Percentiles rank a stretch among this genome's conserved stretches.
Evolutionary conservation across 768 basidiomycete genomes (phyloP).

Genomic region (Boletus rubropictus): DNA sequence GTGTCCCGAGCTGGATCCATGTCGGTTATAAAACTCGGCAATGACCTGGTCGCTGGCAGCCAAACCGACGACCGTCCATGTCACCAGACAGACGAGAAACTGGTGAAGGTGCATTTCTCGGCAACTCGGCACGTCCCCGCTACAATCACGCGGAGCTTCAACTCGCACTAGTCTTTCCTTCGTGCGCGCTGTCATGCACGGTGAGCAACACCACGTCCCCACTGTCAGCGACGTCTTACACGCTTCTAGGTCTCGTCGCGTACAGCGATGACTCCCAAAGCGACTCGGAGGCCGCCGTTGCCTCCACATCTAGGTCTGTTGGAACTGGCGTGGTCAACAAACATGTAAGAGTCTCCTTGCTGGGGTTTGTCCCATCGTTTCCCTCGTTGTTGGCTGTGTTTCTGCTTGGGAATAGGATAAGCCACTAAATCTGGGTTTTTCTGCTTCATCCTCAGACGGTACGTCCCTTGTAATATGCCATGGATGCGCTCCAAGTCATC

Average conservation of each 20-base stretch:
- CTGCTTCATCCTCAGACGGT: slow-evolving; percentile 28
- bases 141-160: slow-evolving; percentile 20
- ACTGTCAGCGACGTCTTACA: slow-evolving; percentile 4
- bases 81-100: slow-evolving; percentile 31
- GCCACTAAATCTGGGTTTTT: slow-evolving; percentile 34
- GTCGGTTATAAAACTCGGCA: slow-evolving; percentile 42
- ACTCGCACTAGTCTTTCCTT: slow-evolving; percentile 5
- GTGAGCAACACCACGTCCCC: slow-evolving; percentile 17
- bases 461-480: slow-evolving; percentile 1
- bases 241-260: slow-evolving; percentile 47
- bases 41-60: slow-evolving; percentile 35
- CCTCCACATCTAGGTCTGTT: slow-evolving; percentile 25
- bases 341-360: slow-evolving; percentile 60
- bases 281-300: slow-evolving; percentile 43
- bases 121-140: slow-evolving; percentile 22
- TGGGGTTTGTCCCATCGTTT: slow-evolving; percentile 41
- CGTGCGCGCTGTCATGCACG: slow-evolving; percentile 23
- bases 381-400: slow-evolving; percentile 60
- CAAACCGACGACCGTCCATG: slow-evolving; percentile 31
- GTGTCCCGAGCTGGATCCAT: slow-evolving; percentile 43
- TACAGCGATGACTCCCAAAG: slow-evolving; percentile 63
- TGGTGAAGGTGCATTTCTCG: slow-evolving; percentile 27
- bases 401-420: slow-evolving; percentile 63
- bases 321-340: slow-evolving; percentile 17
- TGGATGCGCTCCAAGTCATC: not conserved